phyloP scores from a whole-genome alignment of 164 flowering plant genomes.

The Tinospora cordifolia region DNA sequence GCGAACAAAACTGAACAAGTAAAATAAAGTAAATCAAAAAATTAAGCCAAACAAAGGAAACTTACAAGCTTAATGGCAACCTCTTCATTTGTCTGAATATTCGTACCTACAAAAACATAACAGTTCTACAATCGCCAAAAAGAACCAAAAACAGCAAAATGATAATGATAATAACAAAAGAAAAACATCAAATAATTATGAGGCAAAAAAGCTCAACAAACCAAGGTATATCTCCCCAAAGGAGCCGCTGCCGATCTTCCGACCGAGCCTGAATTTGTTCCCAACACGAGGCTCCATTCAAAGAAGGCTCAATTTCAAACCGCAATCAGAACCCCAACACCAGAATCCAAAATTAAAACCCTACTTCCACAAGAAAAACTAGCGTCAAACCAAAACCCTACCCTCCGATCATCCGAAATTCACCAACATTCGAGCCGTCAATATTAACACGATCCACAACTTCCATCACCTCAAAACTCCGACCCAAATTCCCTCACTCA shows the following conservation, averaged over 20 bases:
- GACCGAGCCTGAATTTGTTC: slow-evolving; percentile 74
- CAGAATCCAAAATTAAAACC: not conserved
- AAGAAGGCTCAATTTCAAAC: not conserved
- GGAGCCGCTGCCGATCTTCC: slow-evolving; percentile 90
- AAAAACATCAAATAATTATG: not conserved
- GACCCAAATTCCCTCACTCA: not conserved
- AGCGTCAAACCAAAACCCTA: not conserved
- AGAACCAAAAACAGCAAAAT: not conserved
- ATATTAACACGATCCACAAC: not conserved
- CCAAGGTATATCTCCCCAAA: slow-evolving; percentile 91
- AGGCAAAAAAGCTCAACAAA: slow-evolving; percentile 17
- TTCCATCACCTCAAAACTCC: not conserved
- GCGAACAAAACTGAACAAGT: not conserved
- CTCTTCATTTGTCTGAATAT: slow-evolving; percentile 81
- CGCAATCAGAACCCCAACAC: slow-evolving; percentile 5
- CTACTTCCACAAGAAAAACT: not conserved
- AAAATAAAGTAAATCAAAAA: no score
- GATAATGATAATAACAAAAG: not conserved
- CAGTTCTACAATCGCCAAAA: not conserved
- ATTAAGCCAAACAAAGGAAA: not conserved
- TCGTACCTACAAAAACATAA: slow-evolving; percentile 44
- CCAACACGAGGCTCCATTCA: slow-evolving; percentile 84
- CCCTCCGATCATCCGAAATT: slow-evolving; percentile 3
- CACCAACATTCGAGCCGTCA: not conserved
- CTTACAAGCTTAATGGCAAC: slow-evolving; percentile 89